Evolutionary conservation across 345 rosid species (phyloP).

Genomic region (Citrus medica): DNA sequence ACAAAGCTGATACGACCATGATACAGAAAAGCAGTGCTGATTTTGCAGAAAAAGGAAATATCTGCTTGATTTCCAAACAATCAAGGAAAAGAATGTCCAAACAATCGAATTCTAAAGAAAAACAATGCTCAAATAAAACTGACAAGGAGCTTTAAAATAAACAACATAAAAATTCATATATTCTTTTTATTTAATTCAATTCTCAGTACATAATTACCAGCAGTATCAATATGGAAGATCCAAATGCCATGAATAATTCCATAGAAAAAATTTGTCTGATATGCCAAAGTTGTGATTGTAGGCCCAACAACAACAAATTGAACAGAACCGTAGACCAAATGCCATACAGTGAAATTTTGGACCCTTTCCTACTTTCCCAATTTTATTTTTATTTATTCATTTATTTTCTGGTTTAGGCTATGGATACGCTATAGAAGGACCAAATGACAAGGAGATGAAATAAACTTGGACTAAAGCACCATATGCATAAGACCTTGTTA

Average conservation of each 20-base stretch:
- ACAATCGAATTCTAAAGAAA: neutral
- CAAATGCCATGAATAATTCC: neutral
- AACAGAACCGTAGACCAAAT: neutral
- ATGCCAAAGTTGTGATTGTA: neutral
- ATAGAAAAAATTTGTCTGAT: neutral
- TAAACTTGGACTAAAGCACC: neutral
- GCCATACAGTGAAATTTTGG: neutral
- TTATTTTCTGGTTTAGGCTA: neutral
- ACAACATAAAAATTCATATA: neutral
- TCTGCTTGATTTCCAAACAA: neutral
- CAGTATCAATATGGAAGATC: neutral
- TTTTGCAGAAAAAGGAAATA: neutral
- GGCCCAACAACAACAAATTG: neutral
- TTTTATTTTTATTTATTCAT: too few relatives aligned
- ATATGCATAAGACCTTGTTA: neutral
- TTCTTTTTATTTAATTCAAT: neutral
- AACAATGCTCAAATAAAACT: neutral
- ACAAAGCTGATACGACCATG: neutral
- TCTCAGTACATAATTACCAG: neutral
- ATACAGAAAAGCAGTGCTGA: neutral
- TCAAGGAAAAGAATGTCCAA: neutral
- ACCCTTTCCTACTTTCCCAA: neutral
- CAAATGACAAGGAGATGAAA: neutral
- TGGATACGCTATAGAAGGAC: neutral
- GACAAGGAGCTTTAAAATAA: neutral